These are phyloP conservation scores for Spathaspora arborariae DNA, from an alignment of 805 yeast genomes.

Conservation along the genomic window DNA sequence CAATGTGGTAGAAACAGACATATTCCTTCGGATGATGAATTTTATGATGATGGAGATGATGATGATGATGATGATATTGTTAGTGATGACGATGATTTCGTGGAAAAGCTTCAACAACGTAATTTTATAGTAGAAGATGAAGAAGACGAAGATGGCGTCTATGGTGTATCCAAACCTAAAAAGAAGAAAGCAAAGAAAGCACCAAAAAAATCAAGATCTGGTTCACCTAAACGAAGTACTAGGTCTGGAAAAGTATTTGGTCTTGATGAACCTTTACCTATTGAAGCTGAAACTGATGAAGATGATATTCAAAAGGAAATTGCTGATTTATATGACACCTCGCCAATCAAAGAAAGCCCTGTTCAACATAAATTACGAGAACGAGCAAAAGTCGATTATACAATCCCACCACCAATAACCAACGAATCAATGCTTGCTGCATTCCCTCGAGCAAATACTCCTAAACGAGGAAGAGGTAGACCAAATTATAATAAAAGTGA, in stretches of 20 bases:
- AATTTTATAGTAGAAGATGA: slow-evolving; percentile 37
- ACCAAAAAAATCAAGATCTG: background rate
- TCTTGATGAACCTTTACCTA: slow-evolving; percentile 19
- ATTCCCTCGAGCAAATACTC: slow-evolving; percentile 13
- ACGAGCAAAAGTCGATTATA: slow-evolving; percentile 68
- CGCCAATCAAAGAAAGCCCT: slow-evolving; percentile 44
- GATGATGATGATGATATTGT: slow-evolving; percentile 10
- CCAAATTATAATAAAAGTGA: slow-evolving; percentile 42
- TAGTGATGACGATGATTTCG: slow-evolving; percentile 21
- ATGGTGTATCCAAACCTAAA: slow-evolving; percentile 12
- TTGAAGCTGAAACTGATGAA: slow-evolving; percentile 23
- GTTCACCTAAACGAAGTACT: slow-evolving; percentile 13
- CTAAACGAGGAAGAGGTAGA: slow-evolving; percentile 33
- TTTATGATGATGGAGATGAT: slow-evolving; percentile 9
- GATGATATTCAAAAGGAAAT: slow-evolving; percentile 59
- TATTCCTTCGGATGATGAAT: slow-evolving; percentile 1
- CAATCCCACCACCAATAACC: slow-evolving; percentile 75
- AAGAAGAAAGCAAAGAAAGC: slow-evolving; percentile 1
- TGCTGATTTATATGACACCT: slow-evolving; percentile 58
- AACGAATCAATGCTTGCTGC: slow-evolving; percentile 33
- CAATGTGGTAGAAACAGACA: slow-evolving; percentile 8
- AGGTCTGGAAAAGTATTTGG: slow-evolving; percentile 11
- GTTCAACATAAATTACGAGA: slow-evolving; percentile 40
- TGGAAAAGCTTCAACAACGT: slow-evolving; percentile 28
- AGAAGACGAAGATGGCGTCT: slow-evolving; percentile 20